These are phyloP conservation scores for Wickerhamiella dianesei DNA, from an alignment of 805 yeast species.

Conservation along the genomic window DNA sequence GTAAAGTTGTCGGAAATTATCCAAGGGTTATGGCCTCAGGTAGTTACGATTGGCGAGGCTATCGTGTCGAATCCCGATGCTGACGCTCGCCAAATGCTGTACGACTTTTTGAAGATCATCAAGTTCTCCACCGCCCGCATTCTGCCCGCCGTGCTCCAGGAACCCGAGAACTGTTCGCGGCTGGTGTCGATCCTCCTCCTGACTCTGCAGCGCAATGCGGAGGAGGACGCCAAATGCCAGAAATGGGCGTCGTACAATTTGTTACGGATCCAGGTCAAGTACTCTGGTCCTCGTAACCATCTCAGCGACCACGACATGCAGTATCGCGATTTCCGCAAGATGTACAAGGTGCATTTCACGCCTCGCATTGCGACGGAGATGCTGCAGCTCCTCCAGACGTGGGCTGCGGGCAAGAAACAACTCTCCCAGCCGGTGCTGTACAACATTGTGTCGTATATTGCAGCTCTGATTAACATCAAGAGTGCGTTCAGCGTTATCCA, in stretches of 20 bases:
- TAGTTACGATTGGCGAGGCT: slow-evolving; percentile 52
- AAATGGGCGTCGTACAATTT: slow-evolving; percentile 85
- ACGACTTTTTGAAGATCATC: slow-evolving; percentile 58
- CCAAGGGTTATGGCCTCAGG: slow-evolving; percentile 37
- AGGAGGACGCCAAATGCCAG: slow-evolving; percentile 43
- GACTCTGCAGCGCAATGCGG: slow-evolving; percentile 42
- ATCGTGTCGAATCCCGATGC: slow-evolving; percentile 24
- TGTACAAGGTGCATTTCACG: slow-evolving; percentile 45
- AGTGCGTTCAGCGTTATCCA: slow-evolving; percentile 52
- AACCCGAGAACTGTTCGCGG: slow-evolving; percentile 34
- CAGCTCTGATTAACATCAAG: slow-evolving; percentile 44
- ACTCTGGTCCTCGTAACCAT: slow-evolving; percentile 25
- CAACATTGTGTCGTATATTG: slow-evolving; percentile 51
- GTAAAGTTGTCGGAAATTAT: slow-evolving; percentile 41
- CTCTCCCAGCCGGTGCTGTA: slow-evolving; percentile 50
- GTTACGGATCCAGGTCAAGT: slow-evolving; percentile 55
- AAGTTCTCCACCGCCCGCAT: slow-evolving; percentile 48
- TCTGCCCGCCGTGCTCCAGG: slow-evolving; percentile 51
- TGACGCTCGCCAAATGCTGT: slow-evolving; percentile 57
- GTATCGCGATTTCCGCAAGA: slow-evolving; percentile 45
- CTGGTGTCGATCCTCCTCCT: slow-evolving; percentile 78
- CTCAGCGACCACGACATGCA: slow-evolving; percentile 27
- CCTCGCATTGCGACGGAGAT: slow-evolving; percentile 60
- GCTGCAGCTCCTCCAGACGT: slow-evolving; percentile 52
- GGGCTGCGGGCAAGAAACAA: slow-evolving; percentile 62